phyloP scores from a whole-genome alignment of 352 stramenopile species.

The Aphanomyces astaci region DNA sequence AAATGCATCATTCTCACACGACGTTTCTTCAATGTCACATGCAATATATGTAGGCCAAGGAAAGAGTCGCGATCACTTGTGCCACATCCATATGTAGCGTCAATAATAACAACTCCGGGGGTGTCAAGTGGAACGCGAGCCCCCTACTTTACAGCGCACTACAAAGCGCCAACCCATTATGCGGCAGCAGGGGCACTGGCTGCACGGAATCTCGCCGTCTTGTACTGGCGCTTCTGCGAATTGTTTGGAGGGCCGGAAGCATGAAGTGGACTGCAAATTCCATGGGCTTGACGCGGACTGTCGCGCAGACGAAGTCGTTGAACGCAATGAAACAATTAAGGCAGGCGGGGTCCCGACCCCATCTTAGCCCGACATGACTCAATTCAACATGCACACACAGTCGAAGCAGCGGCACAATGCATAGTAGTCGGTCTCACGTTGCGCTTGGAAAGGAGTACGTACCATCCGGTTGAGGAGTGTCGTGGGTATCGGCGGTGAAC shows the following conservation, averaged over 20 bases:
- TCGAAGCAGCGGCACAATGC: no score
- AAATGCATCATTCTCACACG: slow-evolving; percentile 60
- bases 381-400: neutral
- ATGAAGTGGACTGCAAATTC: slow-evolving; percentile 58
- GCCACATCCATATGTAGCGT: slow-evolving; percentile 62
- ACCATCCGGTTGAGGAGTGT: no score
- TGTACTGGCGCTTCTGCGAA: slow-evolving; percentile 48
- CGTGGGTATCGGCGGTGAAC: no score
- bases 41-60: slow-evolving; percentile 55
- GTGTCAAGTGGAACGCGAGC: slow-evolving; percentile 47
- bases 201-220: slow-evolving; percentile 37
- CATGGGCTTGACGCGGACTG: slow-evolving; percentile 28
- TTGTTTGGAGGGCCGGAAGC: slow-evolving; percentile 42
- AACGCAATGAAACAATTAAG: no score
- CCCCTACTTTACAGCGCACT: slow-evolving; percentile 59
- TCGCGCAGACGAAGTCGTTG: slow-evolving; percentile 48
- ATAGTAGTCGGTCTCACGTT: no score
- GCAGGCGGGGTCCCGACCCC: no score
- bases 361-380: no score
- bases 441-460: no score
- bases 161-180: slow-evolving; percentile 36
- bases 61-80: slow-evolving; percentile 49
- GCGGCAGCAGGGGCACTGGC: slow-evolving; percentile 26
- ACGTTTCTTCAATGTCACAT: slow-evolving; percentile 68
- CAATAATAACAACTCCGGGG: no score